Evolutionary conservation across 345 rosid genomes (phyloP), one percentile per base, ranked within the genome.

Genomic region (Gossypium rotundifolium): DNA sequence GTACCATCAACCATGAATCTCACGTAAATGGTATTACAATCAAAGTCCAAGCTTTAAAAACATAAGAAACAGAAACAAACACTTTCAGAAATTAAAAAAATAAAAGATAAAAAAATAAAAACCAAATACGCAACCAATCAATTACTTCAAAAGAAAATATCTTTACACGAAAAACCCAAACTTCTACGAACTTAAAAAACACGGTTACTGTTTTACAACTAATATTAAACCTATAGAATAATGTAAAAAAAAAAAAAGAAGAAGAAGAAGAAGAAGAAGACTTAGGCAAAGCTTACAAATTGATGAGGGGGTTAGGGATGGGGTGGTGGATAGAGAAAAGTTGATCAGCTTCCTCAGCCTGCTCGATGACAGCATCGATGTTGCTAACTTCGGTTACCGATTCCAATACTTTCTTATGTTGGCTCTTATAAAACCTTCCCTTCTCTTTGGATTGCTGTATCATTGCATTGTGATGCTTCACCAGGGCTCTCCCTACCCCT

Each of bases 401-500:
- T 81, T 93, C 88, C 14, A 95, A 85, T 69, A 88, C 87, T 75
- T 94, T 94, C 84, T 90, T 91, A 71, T 86, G 82, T 46, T 81
- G 93, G 61, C 76, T 76, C 63, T 79, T 71, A 84, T 90, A 92
- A 59, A 69, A 77, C 7, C 72, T 80, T 20, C 96, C 98, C 72
- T 92, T 94, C 68, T 91, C 98, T 78, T 91, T 94, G 49, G 97
- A 76, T 79, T 91, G 86, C 27, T 84, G 90, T 58, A 92, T 84
- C 97, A 88, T 88, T 55, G 91, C 91, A 81, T 90, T 94, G 71
- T 93, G 97, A 79, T 93, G 98, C 88, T 88, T 94, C 86, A 92
- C 97, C 70, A 90, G 75, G 1, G 96, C 80, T 71, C 99, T 84
- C 0, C 98, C 99, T 0, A 95, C 83, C 70, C 85, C 83, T 10